Percentiles rank a stretch among this genome's conserved stretches.
phyloP scores from a whole-genome alignment of 2,329 filamentous ascomycete species.

The Stagonosporopsis rhizophila region DNA sequence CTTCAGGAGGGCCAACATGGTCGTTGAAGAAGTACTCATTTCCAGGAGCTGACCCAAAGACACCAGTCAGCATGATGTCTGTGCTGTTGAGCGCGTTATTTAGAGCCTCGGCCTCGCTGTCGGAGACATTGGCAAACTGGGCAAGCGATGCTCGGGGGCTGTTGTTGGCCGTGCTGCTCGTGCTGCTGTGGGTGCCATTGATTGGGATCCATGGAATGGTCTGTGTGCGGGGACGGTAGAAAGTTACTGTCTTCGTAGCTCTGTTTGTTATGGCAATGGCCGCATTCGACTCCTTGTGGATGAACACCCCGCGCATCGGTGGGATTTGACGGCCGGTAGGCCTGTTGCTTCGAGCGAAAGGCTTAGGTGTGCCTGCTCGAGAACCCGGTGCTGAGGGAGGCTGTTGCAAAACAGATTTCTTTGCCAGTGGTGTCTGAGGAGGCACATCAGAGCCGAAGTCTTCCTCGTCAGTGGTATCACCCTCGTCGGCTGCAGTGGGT shows the following conservation, averaged over 20 bases:
- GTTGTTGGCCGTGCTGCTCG: slow-evolving; percentile 49
- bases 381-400: slow-evolving; percentile 55
- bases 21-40: slow-evolving; percentile 62
- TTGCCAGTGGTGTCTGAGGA: slow-evolving; percentile 53
- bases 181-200: slow-evolving; percentile 47
- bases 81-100: slow-evolving; percentile 51
- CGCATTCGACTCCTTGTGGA: slow-evolving; percentile 45
- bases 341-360: slow-evolving; percentile 45
- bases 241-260: slow-evolving; percentile 50
- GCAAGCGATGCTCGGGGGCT: slow-evolving; percentile 48
- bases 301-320: slow-evolving; percentile 45
- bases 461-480: slow-evolving; percentile 64
- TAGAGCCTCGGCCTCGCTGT: slow-evolving; percentile 49
- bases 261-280: slow-evolving; percentile 54
- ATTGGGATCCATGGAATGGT: slow-evolving; percentile 38
- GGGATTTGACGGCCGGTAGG: slow-evolving; percentile 38
- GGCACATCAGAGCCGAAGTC: slow-evolving; percentile 55
- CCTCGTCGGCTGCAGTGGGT: slow-evolving; percentile 60
- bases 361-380: slow-evolving; percentile 46
- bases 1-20: slow-evolving; percentile 75
- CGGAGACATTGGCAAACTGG: slow-evolving; percentile 41
- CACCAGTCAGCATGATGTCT: slow-evolving; percentile 80
- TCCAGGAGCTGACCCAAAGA: slow-evolving; percentile 58
- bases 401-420: slow-evolving; percentile 57
- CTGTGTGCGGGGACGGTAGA: slow-evolving; percentile 49